Evolutionary conservation across 768 basidiomycete species (phyloP), one percentile per base, ranked within the genome.

Genomic region (Baorangia bicolor): DNA sequence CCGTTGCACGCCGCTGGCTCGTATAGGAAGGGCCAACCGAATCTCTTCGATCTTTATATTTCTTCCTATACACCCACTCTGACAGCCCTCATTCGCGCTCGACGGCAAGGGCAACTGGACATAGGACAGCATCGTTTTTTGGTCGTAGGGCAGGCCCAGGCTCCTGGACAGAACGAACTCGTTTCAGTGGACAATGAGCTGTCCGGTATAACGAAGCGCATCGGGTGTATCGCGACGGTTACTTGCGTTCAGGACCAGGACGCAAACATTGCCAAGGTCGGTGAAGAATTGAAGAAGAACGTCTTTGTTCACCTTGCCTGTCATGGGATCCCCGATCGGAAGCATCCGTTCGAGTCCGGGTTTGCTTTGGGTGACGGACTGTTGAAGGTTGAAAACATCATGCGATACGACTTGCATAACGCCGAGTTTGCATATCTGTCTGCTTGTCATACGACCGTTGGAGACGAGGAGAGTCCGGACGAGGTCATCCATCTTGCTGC

Each of bases 341-440:
- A 10, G 20, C 47, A 37, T 8, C 65, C 68, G 0, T 63, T 65
- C 35, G 45, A 67, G 12, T 62, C 60, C 8, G 43, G 14, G 5
- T 58, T 62, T 18, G 51, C 56, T 3, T 41, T 62, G 40, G 25
- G 42, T 2, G 43, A 45, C 10, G 33, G 52, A n/a, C 20, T 46
- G 20, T 23, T 44, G 18, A 37, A 45, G 31, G 30, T 63, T 13
- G 45, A 51, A 11, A 14, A 51, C 16, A 63, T 62, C 38, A 51
- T 49, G 33, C 53, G 37, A 20, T 38, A 38, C 14, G 16, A 49
- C 13, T 40, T 67, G 6, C 28, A 31, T 3, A 28, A 51, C 3
- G 25, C 56, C 1, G 37, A 54, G 35, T 58, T 63, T 33, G 56
- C 61, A n/a, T 63, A 62, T 23, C 40, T 70, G 27, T 68, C 66